These are phyloP conservation scores for Trichothecium sympodiale DNA, from an alignment of 2,329 filamentous ascomycete genomes.

Conservation along the genomic window DNA sequence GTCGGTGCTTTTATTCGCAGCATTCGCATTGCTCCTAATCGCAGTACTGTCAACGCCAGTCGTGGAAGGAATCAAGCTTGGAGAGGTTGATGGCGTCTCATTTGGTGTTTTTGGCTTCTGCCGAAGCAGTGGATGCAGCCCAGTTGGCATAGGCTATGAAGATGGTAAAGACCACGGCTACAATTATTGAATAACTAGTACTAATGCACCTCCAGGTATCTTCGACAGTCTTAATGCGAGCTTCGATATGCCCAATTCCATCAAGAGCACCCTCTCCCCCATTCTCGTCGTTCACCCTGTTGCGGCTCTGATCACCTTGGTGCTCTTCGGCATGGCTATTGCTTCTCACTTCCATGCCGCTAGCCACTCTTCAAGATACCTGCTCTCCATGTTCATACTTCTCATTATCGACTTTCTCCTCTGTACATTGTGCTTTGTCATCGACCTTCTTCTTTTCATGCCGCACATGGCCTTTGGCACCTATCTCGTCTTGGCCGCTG, in stretches of 20 bases:
- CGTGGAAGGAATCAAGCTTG: slow-evolving; percentile 74
- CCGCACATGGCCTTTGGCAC: slow-evolving; percentile 91
- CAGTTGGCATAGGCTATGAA: slow-evolving; percentile 74
- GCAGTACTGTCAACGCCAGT: slow-evolving; percentile 88
- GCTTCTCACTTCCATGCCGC: slow-evolving; percentile 79
- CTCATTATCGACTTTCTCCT: slow-evolving; percentile 76
- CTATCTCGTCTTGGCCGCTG: slow-evolving; percentile 83
- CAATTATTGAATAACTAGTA: too few species aligned
- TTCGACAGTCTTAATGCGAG: slow-evolving; percentile 11
- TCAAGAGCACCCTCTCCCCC: slow-evolving; percentile 60
- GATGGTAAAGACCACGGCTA: slow-evolving; percentile 58
- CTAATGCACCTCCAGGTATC: too few species aligned
- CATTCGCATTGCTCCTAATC: slow-evolving; percentile 76
- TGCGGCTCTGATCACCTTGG: slow-evolving; percentile 72
- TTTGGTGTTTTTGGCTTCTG: slow-evolving; percentile 95
- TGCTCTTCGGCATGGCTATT: slow-evolving; percentile 71
- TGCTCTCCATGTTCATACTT: slow-evolving; percentile 76
- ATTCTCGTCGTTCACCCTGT: slow-evolving; percentile 91
- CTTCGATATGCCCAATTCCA: slow-evolving; percentile 45
- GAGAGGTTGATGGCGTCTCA: slow-evolving; percentile 60
- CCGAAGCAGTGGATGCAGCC: slow-evolving; percentile 52
- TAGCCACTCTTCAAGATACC: slow-evolving; percentile 80
- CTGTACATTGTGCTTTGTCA: slow-evolving; percentile 75
- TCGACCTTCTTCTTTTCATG: slow-evolving; percentile 90
- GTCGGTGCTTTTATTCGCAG: slow-evolving; percentile 70